Conservation (phyloP, 2,329 filamentous ascomycete genomes). For the Fusarium tupiense region DNA sequence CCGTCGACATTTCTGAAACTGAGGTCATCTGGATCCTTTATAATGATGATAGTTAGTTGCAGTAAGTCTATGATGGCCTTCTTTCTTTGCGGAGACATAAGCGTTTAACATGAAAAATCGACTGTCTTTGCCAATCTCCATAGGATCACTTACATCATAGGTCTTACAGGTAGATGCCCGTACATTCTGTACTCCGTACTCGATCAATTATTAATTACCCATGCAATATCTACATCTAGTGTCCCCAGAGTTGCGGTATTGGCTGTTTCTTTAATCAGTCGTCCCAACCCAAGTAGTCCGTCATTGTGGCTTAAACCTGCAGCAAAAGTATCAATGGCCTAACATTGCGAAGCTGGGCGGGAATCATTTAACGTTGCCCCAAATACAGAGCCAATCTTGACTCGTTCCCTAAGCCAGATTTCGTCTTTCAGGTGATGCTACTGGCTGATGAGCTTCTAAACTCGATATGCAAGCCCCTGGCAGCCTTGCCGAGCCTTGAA, state of each 20-base stretch:
- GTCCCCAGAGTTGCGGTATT: neutral
- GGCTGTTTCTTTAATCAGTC: neutral
- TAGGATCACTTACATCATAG: neutral
- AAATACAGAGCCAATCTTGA: constrained; percentile 17
- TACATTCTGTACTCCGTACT: neutral
- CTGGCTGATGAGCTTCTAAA: constrained; percentile 24
- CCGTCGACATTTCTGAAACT: neutral
- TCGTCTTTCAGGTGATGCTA: constrained; percentile 8
- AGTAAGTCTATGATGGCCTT: neutral
- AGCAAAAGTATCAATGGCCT: constrained; percentile 21
- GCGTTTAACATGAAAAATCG: neutral
- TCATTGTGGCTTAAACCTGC: constrained; percentile 19
- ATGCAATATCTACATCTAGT: neutral
- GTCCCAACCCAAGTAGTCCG: neutral
- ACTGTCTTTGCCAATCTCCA: neutral
- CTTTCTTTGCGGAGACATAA: neutral
- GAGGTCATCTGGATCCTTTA: neutral
- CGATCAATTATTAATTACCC: neutral
- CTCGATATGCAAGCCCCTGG: constrained; percentile 41
- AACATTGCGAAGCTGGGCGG: constrained; percentile 2
- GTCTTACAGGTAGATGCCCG: neutral
- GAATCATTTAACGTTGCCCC: neutral
- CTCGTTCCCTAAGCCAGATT: constrained; percentile 13
- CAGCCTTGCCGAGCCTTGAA: constrained; percentile 41
- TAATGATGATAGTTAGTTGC: neutral